Evolutionary conservation across 257 asterid genomes (phyloP).

Genomic region (Thymus quinquecostatus): DNA sequence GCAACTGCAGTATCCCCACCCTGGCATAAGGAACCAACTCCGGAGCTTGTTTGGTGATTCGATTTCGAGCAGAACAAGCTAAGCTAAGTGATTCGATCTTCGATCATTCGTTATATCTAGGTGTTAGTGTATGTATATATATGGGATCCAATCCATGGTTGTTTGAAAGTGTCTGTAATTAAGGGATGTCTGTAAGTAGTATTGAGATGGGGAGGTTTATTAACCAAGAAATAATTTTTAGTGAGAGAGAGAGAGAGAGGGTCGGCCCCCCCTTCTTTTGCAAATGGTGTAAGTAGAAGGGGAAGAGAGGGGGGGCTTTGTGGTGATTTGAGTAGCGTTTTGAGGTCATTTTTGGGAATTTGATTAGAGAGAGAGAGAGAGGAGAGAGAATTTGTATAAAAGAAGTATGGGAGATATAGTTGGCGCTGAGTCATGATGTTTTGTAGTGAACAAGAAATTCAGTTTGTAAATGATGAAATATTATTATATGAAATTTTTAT

Average conservation of each 20-base stretch:
- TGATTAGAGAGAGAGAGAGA: conserved; percentile 32
- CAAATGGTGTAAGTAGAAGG: conserved; percentile 56
- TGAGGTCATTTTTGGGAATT: conserved; percentile 44
- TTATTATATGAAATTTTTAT: conserved; percentile 9
- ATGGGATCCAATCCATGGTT: conserved; percentile 15
- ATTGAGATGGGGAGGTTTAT: conserved; percentile 40
- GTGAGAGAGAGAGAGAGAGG: conserved; percentile 33
- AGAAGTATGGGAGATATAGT: conserved; percentile 11
- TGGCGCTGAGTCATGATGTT: conserved; percentile 50
- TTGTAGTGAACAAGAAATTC: conserved; percentile 32
- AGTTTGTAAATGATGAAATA: conserved; percentile 43
- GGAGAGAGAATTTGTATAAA: conserved; percentile 33
- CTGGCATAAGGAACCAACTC: conserved; percentile 47
- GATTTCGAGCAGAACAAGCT: not conserved
- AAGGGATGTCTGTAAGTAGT: conserved; percentile 40
- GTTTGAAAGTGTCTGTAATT: conserved; percentile 50
- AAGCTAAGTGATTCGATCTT: conserved; percentile 22
- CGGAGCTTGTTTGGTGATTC: conserved; percentile 1
- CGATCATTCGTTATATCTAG: conserved; percentile 33
- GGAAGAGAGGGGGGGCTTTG: not conserved
- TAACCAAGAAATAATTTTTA: conserved; percentile 40
- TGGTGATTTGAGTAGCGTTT: conserved; percentile 34
- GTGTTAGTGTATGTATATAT: conserved; percentile 44
- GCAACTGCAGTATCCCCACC: conserved; percentile 91
- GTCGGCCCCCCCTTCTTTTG: conserved; percentile 31